Percentiles rank a stretch among this genome's conserved stretches.
Conservation (phyloP, 2,329 filamentous ascomycete genomes). For the Trichophyton mentagrophytes region DNA sequence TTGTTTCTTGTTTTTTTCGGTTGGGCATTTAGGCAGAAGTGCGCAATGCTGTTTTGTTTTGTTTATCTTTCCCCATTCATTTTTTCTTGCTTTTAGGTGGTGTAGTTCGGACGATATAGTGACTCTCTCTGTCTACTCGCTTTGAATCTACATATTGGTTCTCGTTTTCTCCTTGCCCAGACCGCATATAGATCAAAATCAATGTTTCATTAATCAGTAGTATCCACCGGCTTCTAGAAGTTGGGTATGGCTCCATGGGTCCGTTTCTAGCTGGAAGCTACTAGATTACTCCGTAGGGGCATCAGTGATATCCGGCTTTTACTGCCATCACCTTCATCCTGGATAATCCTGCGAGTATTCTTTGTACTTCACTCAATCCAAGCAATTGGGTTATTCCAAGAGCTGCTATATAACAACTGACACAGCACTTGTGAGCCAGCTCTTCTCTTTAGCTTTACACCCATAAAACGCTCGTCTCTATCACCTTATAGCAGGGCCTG, state of each 20-base stretch:
- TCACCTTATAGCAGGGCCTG: too few relatives aligned
- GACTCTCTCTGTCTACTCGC: neutral
- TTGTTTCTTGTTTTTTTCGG: conserved; percentile 15
- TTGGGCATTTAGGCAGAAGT: conserved; percentile 33
- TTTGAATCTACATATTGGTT: neutral
- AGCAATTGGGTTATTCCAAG: neutral
- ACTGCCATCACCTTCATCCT: too few relatives aligned
- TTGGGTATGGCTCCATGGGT: too few relatives aligned
- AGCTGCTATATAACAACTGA: neutral
- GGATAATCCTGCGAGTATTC: neutral
- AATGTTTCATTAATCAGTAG: too few relatives aligned
- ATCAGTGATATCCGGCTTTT: too few relatives aligned
- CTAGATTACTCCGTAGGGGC: too few relatives aligned
- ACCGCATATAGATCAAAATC: too few relatives aligned
- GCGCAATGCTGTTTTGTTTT: conserved; percentile 26
- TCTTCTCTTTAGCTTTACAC: neutral
- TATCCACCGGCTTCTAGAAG: too few relatives aligned
- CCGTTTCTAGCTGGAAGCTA: too few relatives aligned
- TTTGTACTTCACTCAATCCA: neutral
- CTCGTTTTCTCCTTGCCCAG: neutral
- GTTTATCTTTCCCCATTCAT: too few relatives aligned
- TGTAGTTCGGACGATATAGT: neutral
- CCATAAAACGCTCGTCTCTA: neutral
- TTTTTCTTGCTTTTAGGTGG: neutral
- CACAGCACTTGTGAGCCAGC: neutral